These are phyloP conservation scores for Zoysia japonica DNA, from an alignment of 176 grass and related monocot species.

Conservation along the genomic window DNA sequence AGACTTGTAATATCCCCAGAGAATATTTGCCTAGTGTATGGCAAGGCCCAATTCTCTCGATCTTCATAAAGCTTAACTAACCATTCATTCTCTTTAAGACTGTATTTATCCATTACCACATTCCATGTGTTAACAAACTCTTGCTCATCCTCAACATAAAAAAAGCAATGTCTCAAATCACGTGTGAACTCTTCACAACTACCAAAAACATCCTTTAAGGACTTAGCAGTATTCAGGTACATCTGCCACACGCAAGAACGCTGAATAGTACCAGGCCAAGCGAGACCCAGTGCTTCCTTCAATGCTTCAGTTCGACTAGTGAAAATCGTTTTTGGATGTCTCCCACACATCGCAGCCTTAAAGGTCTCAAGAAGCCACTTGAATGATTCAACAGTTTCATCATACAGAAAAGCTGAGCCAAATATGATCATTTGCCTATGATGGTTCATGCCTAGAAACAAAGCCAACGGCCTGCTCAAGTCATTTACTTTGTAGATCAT, in stretches of 20 bases:
- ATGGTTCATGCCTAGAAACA: slow-evolving; percentile 90
- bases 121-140: slow-evolving; percentile 77
- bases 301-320: slow-evolving; percentile 58
- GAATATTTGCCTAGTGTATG: slow-evolving; percentile 58
- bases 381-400: slow-evolving; percentile 83
- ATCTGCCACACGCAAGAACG: slow-evolving; percentile 76
- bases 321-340: slow-evolving; percentile 68
- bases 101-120: slow-evolving; percentile 70
- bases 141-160: slow-evolving; percentile 71
- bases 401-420: slow-evolving; percentile 83
- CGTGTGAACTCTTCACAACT: slow-evolving; percentile 49
- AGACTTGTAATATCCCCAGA: slow-evolving; percentile 65
- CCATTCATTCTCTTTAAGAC: slow-evolving; percentile 66
- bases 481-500: slow-evolving; percentile 61
- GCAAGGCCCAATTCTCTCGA: slow-evolving; percentile 71
- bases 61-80: slow-evolving; percentile 72
- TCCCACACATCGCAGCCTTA: slow-evolving; percentile 68
- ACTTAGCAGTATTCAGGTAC: slow-evolving; percentile 68
- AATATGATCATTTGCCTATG: slow-evolving; percentile 77
- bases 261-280: slow-evolving; percentile 64
- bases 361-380: slow-evolving; percentile 92
- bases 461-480: slow-evolving; percentile 69
- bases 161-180: slow-evolving; percentile 77
- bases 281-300: slow-evolving; percentile 59
- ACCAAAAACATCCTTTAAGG: slow-evolving; percentile 49